Evolutionary conservation across 768 basidiomycete species (phyloP), one percentile per base, ranked within the genome.

Genomic region (Amanita polypyramis): DNA sequence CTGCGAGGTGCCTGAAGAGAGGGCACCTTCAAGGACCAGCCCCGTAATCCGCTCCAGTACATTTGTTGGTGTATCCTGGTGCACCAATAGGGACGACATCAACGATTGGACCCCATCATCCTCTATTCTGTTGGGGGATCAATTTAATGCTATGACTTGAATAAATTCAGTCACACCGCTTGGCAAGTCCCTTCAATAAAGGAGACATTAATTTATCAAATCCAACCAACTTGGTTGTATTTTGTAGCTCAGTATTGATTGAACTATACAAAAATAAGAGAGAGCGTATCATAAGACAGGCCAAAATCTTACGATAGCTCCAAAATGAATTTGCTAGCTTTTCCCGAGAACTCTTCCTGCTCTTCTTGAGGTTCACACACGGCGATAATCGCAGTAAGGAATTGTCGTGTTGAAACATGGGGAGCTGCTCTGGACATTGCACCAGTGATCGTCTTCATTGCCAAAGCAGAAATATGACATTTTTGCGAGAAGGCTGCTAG

Each of bases 401-500:
- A 75, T 53, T 89, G 83, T 17, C 69, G 66, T 1, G 75, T 65
- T 1, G 70, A 64, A 1, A 81, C 75, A 3, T 63, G 63, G 9
- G 62, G 55, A 4, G 76, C 77, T 55, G 73, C 75, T 15, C 64
- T 62, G 3, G 75, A 57, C 65, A 90, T 79, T 2, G 73, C 59
- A 27, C 59, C 59, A 7, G 89, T 51, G 15, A 91, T 73, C 2
- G 73, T 69, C 48, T 75, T 75, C 47, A 90, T 51, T 0, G 84
- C 86, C 15, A 75, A 58, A 0, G 76, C 54, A 1, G 77, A 70
- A 29, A 94, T 56, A 10, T 70, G 67, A 44, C 76, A 76, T 63
- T 80, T 82, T 53, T 79, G 79, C 0, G 85, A 78, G 19, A 94
- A 69, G 0, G 80, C 70, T 1, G 81, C 76, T 0, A 94, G 66